These are phyloP conservation scores for Cordyceps pruinosa DNA, from an alignment of 2,329 filamentous ascomycete species.

Conservation along the genomic window DNA sequence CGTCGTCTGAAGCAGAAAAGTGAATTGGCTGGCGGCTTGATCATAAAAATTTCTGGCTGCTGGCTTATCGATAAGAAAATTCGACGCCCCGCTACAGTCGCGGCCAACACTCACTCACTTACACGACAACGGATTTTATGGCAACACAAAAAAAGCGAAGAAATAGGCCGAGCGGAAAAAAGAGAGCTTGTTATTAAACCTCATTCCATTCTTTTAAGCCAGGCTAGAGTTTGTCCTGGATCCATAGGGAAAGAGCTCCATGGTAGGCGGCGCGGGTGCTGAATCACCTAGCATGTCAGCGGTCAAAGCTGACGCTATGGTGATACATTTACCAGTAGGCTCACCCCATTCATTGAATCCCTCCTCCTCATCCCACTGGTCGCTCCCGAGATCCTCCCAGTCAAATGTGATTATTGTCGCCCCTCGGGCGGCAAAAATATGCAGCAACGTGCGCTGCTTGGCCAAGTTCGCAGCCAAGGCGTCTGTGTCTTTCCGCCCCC, in stretches of 20 bases:
- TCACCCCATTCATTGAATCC: neutral
- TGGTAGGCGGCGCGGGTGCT: too few species aligned
- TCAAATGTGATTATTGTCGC: neutral
- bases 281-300: slow-evolving; percentile 34
- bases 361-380: neutral
- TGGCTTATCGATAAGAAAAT: slow-evolving; percentile 11
- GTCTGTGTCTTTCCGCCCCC: neutral
- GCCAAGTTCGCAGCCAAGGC: neutral
- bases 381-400: neutral
- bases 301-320: slow-evolving; percentile 40
- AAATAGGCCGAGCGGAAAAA: too few species aligned
- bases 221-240: too few species aligned
- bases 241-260: too few species aligned
- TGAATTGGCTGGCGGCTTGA: neutral
- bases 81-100: neutral
- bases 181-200: too few species aligned
- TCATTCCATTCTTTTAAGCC: neutral
- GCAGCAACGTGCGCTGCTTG: neutral
- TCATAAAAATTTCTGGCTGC: slow-evolving; percentile 12
- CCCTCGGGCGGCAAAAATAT: neutral
- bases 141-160: too few species aligned
- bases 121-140: too few species aligned
- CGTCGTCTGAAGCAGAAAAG: slow-evolving; percentile 7
- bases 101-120: too few species aligned
- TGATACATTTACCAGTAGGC: neutral